Conservation (phyloP, 129 eudicot species). For the Saussurea involucrata region DNA sequence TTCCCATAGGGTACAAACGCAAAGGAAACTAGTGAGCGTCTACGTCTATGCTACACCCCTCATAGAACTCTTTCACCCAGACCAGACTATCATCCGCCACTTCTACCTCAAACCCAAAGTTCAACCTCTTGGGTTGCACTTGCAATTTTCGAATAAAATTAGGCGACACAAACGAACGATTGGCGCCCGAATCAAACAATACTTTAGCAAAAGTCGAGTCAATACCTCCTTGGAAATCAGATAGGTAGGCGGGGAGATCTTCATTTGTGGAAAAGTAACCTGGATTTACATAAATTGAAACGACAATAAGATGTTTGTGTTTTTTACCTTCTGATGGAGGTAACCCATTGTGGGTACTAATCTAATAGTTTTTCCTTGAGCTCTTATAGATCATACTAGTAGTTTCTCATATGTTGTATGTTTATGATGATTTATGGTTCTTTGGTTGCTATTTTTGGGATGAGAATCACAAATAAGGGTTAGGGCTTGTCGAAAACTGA, state of each 20-base stretch:
- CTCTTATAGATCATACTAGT: conserved; percentile 75
- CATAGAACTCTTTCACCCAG: no score
- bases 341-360: conserved; percentile 94
- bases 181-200: no score
- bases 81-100: no score
- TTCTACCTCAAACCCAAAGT: no score
- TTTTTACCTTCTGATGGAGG: conserved; percentile 72
- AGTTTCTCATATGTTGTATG: conserved; percentile 67
- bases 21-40: no score
- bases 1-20: no score
- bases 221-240: conserved; percentile 73
- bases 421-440: conserved; percentile 65
- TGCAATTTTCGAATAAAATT: no score
- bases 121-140: no score
- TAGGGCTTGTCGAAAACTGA: no score
- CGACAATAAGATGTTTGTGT: conserved; percentile 58
- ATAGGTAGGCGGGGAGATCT: conserved; percentile 87
- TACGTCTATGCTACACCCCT: no score
- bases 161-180: no score
- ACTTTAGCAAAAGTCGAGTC: no score
- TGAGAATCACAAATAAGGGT: conserved; percentile 19
- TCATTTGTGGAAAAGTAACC: conserved; percentile 74
- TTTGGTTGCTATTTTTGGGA: conserved; percentile 14
- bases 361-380: conserved; percentile 68
- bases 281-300: conserved; percentile 85